Base-by-base conservation (phyloP, 345 rosid species). In the Viola odorata region DNA sequence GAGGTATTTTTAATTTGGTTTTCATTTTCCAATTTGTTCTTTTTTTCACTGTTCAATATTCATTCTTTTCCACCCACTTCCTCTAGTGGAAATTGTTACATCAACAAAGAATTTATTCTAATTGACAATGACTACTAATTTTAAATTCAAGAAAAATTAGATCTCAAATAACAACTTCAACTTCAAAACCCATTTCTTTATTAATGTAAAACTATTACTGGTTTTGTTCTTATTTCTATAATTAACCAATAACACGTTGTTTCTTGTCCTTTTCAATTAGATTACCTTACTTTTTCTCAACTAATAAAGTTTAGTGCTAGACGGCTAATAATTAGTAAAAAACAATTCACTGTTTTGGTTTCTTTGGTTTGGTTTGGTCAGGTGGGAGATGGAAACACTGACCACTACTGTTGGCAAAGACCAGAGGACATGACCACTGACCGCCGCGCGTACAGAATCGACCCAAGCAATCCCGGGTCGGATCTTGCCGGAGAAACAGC, bases 351-450 rank as follows among this genome's bases (percentile, higher is more conserved):
- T 5, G 45, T 9, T 41, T 41, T 41, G 12, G 45, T 4, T 32
- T 13, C 39, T 38, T 7, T 37, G 0, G 13, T 63, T 44, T 37
- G 57, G 64, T 53, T 13, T 9, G 63, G 48, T 67, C 69, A 92
- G 98, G 98, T 90, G 14, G 99, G 97, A 62, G 99, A 94, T 66
- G 99, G 99, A 6, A 82, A 88, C 84, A 94, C 81, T 64, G 99
- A 94, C 78, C 97, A 94, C 65, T 85, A 85, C 81, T 94, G 99
- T 69, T 94, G 99, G 99, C 99, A 94, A 80, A 83, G 97, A 69
- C 99, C 99, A 9, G 99, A 94, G 82, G 99, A 94, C 48, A 94
- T 94, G 99, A 88, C 96, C 53, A 94, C 99, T 4, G 96, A 88
- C 79, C 76, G 99, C 14, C 81, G 62, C n/a, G 99, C 97, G 15